A percentile compares a stretch with the other conserved stretches of the same genome.
These are phyloP conservation scores for Entophlyctis luteolus DNA, from an alignment of 192 early-diverging fungal species.

Conservation along the genomic window DNA sequence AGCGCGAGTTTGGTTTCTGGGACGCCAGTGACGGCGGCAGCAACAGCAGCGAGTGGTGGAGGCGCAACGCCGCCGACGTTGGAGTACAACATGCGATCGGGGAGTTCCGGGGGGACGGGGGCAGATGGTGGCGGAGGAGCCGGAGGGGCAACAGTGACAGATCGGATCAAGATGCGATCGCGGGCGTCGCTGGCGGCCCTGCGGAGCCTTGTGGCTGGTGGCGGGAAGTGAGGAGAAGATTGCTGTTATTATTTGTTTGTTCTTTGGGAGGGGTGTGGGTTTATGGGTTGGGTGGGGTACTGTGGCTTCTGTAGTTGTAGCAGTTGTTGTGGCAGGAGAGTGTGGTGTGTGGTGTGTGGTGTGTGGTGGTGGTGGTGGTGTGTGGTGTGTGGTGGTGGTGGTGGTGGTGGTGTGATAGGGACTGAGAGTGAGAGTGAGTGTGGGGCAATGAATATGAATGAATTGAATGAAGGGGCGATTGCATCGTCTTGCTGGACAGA, in stretches of 20 bases:
- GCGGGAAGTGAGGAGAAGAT: slow-evolving; percentile 72
- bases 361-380: background rate
- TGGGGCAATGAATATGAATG: background rate
- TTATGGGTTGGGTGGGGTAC: slow-evolving; percentile 93
- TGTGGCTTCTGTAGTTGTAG: slow-evolving; percentile 77
- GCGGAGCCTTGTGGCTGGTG: slow-evolving; percentile 78
- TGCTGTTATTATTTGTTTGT: no score
- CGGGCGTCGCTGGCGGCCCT: slow-evolving; percentile 78
- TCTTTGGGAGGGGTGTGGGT: slow-evolving; percentile 87
- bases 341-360: background rate
- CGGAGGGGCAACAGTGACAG: slow-evolving; percentile 11
- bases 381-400: background rate
- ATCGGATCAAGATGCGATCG: slow-evolving; percentile 90
- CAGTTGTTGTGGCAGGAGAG: slow-evolving; percentile 53
- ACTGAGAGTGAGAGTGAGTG: background rate
- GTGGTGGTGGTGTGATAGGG: background rate
- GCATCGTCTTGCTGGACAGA: background rate
- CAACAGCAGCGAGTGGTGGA: background rate
- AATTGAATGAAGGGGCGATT: background rate
- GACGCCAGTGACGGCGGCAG: no score
- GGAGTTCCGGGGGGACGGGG: no score
- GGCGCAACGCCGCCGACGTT: background rate
- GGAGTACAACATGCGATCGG: no score
- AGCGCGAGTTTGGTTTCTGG: no score
- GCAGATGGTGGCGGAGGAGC: background rate